A percentile compares a stretch with the other conserved stretches of the same genome.
Evolutionary conservation across 73 alveolate genomes (phyloP).

Genomic region (Symbiodinium natans): DNA sequence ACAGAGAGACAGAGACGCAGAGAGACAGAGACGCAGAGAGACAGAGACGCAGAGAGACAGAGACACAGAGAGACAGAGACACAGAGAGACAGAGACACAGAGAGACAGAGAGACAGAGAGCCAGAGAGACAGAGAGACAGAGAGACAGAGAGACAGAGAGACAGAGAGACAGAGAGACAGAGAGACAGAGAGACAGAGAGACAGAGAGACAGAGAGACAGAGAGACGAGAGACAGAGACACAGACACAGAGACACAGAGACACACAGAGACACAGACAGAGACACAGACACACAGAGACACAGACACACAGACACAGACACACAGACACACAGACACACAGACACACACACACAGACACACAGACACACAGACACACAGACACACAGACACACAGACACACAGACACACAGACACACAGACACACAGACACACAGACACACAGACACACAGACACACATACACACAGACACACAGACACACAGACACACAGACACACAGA

Average conservation of each 20-base stretch:
- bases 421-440: too few relatives aligned
- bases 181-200: neutral
- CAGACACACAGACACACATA: too few relatives aligned
- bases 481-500: too few relatives aligned
- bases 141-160: neutral
- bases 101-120: neutral
- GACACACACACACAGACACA: neutral
- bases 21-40: neutral
- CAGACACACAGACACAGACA: neutral
- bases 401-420: too few relatives aligned
- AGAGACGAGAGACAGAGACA: too few relatives aligned
- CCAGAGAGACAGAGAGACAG: neutral
- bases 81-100: neutral
- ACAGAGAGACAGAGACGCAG: neutral
- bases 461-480: too few relatives aligned
- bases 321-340: conserved; percentile 8
- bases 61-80: neutral
- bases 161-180: neutral
- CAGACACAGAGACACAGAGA: neutral
- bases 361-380: neutral
- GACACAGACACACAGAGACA: neutral
- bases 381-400: too few relatives aligned
- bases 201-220: too few relatives aligned
- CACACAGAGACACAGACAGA: neutral
- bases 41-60: neutral